These are phyloP conservation scores for Parastagonospora nodorum DNA, from an alignment of 2,329 filamentous ascomycete genomes.

Conservation along the genomic window DNA sequence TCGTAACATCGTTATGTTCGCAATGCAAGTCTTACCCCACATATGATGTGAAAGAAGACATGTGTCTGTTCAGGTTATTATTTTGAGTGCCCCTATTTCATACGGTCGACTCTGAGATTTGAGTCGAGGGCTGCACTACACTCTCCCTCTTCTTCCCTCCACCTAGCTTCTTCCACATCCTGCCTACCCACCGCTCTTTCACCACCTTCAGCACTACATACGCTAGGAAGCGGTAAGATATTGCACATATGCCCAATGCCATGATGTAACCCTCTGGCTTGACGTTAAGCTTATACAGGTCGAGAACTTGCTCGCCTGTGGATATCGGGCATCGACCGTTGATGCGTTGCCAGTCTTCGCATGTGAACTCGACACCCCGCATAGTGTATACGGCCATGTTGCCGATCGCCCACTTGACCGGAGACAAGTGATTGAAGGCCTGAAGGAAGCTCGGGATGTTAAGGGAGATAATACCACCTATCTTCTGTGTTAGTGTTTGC, in stretches of 20 bases:
- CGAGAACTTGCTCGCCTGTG: slow-evolving; percentile 69
- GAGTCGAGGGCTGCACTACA: background rate
- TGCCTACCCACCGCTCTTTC: slow-evolving; percentile 58
- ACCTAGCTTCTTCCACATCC: slow-evolving; percentile 32
- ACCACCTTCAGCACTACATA: slow-evolving; percentile 62
- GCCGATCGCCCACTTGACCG: slow-evolving; percentile 70
- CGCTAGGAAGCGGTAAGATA: slow-evolving; percentile 69
- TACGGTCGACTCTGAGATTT: background rate
- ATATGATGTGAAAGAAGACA: too few species aligned
- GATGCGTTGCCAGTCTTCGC: slow-evolving; percentile 63
- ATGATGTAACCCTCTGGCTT: slow-evolving; percentile 66
- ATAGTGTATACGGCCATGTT: slow-evolving; percentile 71
- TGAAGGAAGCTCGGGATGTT: slow-evolving; percentile 69
- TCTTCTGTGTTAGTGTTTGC: slow-evolving; percentile 4
- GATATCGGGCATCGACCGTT: slow-evolving; percentile 67
- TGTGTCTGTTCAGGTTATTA: too few species aligned
- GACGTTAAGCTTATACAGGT: slow-evolving; percentile 69
- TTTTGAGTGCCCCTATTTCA: too few species aligned
- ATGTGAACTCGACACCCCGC: slow-evolving; percentile 65
- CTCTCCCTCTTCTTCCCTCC: slow-evolving; percentile 13
- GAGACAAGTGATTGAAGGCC: slow-evolving; percentile 72
- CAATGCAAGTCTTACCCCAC: too few species aligned
- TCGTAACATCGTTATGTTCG: too few species aligned
- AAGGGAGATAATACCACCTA: slow-evolving; percentile 69
- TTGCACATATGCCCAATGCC: slow-evolving; percentile 65